Conservation (phyloP, 345 rosid species). For the Aquilaria sinensis region DNA sequence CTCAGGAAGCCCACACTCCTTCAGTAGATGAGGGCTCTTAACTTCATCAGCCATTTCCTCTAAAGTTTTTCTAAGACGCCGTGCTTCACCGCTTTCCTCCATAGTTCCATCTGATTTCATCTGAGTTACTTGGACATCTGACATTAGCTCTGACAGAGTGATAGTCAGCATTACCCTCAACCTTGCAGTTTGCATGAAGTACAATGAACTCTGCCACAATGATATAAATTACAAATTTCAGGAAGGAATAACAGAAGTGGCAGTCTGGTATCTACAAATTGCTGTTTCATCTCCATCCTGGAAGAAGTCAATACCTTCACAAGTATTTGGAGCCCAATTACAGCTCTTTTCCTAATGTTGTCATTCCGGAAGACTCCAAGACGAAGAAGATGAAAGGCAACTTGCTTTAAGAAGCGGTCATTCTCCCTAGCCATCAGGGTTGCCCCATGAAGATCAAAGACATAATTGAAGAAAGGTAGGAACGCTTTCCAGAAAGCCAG, state of each 20-base stretch:
- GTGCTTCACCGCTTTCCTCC: conserved; percentile 97
- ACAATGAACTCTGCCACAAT: conserved; percentile 81
- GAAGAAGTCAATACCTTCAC: conserved; percentile 50
- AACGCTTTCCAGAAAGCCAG: conserved; percentile 84
- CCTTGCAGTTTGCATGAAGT: conserved; percentile 92
- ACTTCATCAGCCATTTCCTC: conserved; percentile 91
- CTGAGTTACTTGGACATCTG: conserved; percentile 95
- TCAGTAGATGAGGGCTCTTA: conserved; percentile 53
- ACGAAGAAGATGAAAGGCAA: conserved; percentile 94
- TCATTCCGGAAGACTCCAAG: conserved; percentile 95
- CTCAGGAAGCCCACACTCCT: conserved; percentile 83
- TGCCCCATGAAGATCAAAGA: conserved; percentile 92
- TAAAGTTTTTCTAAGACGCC: conserved; percentile 80
- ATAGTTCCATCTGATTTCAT: conserved; percentile 88
- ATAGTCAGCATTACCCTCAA: conserved; percentile 94
- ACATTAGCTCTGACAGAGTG: conserved; percentile 93
- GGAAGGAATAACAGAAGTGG: conserved; percentile 4
- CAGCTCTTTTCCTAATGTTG: conserved; percentile 91
- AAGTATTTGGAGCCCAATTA: conserved; percentile 87
- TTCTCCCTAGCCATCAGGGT: conserved; percentile 98
- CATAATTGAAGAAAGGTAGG: conserved; percentile 68
- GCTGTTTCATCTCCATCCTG: neutral
- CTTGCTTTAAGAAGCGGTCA: conserved; percentile 97
- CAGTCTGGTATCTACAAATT: neutral
- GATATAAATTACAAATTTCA: conserved; percentile 19